Evolutionary conservation across 2,329 filamentous ascomycete species (phyloP), one percentile per base, ranked within the genome.

Genomic region (Aspergillus fischeri): DNA sequence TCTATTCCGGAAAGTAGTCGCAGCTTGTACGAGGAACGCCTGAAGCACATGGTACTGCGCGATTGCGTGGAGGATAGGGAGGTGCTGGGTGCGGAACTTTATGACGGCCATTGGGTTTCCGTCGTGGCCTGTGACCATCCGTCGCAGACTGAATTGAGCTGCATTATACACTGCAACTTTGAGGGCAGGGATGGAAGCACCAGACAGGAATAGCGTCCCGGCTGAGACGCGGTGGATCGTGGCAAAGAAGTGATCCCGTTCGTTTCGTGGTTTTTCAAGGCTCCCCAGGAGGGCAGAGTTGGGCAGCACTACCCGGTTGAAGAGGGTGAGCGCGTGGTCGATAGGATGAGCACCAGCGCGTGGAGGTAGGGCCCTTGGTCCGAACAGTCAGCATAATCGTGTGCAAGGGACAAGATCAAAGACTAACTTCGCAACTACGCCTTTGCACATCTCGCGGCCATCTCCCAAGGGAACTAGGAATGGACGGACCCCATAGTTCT

Each of bases 1-100:
- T 10, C 27, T 24, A 10, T 63, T 68, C 14, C 60, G 80, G n/a
- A 54, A 71, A 1, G 76, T 73, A 0, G 76, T 75, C 0, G 71
- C 68, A 8, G 58, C 32, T 6, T 51, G 28, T 11, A 56, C 24
- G 1, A 55, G 4, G 44, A 59, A 59, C 0, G 56, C 38, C 24
- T 61, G 32, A 1, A 63, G 51, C 5, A 61, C 55, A 29, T 44
- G 44, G 11, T 9, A n/a, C 3, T 44, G 57, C 3, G 54, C 52
- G 2, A 59, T 48, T 29, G 49, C 49, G n/a, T 57, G 57, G 4
- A 59, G 49, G 2, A 59, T 44, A 3, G 41, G 41, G 7, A 44
- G 17, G 3, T 44, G 41, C n/a, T 44, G 41, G 41, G 41, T 21
- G 8, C n/a, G n/a, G n/a, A 44, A 44, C 1, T 21, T 9, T 35